Percentiles rank a stretch among this genome's conserved stretches.
phyloP scores from a whole-genome alignment of 768 basidiomycete genomes.

The Lactarius psammicola region DNA sequence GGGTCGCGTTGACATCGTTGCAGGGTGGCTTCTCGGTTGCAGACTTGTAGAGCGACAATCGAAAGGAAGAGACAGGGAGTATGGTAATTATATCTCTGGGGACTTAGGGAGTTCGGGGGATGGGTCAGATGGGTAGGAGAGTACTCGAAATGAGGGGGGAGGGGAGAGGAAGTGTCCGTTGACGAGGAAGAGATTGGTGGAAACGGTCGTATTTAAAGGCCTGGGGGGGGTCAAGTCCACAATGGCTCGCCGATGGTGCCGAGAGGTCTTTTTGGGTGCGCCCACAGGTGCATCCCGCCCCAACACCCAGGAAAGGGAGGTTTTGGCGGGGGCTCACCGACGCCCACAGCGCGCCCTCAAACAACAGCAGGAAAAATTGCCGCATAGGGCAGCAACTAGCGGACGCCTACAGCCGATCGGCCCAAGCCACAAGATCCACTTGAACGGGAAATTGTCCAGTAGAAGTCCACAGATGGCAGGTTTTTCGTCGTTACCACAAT shows the following conservation, averaged over 20 bases:
- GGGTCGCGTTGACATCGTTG: not conserved
- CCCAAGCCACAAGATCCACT: constrained; percentile 8
- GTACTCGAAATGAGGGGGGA: not conserved
- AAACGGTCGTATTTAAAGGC: constrained; percentile 17
- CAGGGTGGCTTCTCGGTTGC: not conserved
- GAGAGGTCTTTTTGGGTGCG: constrained; percentile 2
- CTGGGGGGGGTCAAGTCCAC: not conserved
- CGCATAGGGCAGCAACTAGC: not conserved
- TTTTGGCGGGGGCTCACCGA: constrained; percentile 2
- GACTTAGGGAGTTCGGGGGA: not conserved
- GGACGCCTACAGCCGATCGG: constrained; percentile 12
- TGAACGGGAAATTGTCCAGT: not conserved
- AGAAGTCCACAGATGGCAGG: constrained; percentile 1
- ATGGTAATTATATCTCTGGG: not conserved
- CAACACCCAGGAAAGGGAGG: constrained; percentile 18
- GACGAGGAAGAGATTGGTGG: not conserved
- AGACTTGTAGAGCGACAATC: not conserved
- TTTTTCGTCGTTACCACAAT: not conserved
- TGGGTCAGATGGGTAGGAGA: not conserved
- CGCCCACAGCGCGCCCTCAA: constrained; percentile 16
- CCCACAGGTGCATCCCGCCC: constrained; percentile 11
- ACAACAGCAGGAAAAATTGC: not conserved
- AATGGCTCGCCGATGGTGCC: not conserved
- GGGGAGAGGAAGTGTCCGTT: not conserved
- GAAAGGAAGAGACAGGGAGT: not conserved